phyloP scores from a whole-genome alignment of 805 yeast genomes.

The Candida ulmi region DNA sequence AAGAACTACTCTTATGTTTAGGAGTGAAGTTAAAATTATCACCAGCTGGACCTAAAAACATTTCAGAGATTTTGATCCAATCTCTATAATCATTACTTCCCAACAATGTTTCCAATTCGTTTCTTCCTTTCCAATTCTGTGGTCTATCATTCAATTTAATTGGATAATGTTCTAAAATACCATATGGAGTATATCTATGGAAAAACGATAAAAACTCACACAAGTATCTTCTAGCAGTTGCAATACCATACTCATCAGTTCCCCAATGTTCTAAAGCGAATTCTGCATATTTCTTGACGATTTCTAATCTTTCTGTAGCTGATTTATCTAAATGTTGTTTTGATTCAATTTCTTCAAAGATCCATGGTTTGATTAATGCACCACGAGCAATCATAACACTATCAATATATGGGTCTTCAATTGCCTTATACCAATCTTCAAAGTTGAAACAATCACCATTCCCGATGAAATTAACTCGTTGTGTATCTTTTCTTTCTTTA shows the following conservation, averaged over 20 bases:
- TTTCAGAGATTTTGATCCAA: conserved; percentile 93
- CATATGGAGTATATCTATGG: conserved; percentile 91
- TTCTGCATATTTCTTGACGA: conserved; percentile 60
- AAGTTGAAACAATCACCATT: conserved; percentile 89
- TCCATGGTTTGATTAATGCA: conserved; percentile 98
- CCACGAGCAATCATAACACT: conserved; percentile 98
- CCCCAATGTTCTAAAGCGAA: conserved; percentile 98
- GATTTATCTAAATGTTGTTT: conserved; percentile 87
- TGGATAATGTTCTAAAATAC: conserved; percentile 83
- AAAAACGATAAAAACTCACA: conserved; percentile 94
- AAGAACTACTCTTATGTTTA: conserved; percentile 91
- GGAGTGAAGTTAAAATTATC: conserved; percentile 77
- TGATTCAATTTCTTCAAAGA: conserved; percentile 89
- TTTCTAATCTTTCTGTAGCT: conserved; percentile 82
- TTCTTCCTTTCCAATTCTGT: conserved; percentile 87
- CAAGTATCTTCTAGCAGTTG: conserved; percentile 79
- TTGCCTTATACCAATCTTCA: conserved; percentile 82
- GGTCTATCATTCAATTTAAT: conserved; percentile 91
- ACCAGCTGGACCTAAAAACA: conserved; percentile 87
- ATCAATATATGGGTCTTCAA: conserved; percentile 66
- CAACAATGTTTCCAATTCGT: conserved; percentile 84
- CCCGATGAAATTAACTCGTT: conserved; percentile 79
- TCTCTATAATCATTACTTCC: conserved; percentile 83
- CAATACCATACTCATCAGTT: conserved; percentile 89
- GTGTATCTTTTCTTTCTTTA: conserved; percentile 51